Base-by-base conservation (phyloP, 1,284 basidiomycete genomes). In the Albatrellus sp. region DNA sequence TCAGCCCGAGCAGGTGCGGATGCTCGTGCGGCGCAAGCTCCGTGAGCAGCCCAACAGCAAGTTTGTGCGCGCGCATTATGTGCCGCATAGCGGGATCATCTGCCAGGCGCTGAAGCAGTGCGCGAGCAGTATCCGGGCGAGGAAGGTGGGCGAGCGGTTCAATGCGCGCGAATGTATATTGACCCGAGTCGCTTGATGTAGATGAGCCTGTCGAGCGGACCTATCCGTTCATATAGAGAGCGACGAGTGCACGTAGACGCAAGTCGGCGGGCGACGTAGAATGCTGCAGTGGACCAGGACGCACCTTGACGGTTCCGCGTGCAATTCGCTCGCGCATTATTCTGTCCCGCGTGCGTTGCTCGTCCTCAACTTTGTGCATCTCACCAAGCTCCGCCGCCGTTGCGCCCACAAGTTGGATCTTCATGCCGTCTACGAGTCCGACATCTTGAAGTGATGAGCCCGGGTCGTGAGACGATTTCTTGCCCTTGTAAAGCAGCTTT, bases 21-120 rank as follows among this genome's bases (percentile, higher is more conserved):
- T 81, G 71, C 55, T 85, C 80, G 48, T 82, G 80, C 0, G 82
- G 82, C 28, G 81, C 80, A 33, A 87, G 72, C 59, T 87, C 82
- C 0, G 80, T 84, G 19, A 86, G 65, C 4, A 80, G 50, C 0
- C 76, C 75, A 3, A 87, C 77, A 2, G 73, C 64, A 51, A 83
- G 77, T 45, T 71, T 58, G 57, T 87, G 80, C 47, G 63, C 66
- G 50, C 69, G 70, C 83, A 87, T 85, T 48, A 87, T 56, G 53
- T 82, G 73, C 14, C 60, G 63, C 41, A 86, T 79, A 0, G 80
- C 81, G 7, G 77, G 73, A 53, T 87, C 83, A n/a, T 71, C 63
- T 5, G 83, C 67, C 5, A 86, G 65, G 42, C 69, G 73, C 3
- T 62, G 63, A 2, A 85, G 67, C 1, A 80, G 55, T 2, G 65